Evolutionary conservation across 441 rosid genomes (phyloP).

Genomic region (Adansonia grandidieri): DNA sequence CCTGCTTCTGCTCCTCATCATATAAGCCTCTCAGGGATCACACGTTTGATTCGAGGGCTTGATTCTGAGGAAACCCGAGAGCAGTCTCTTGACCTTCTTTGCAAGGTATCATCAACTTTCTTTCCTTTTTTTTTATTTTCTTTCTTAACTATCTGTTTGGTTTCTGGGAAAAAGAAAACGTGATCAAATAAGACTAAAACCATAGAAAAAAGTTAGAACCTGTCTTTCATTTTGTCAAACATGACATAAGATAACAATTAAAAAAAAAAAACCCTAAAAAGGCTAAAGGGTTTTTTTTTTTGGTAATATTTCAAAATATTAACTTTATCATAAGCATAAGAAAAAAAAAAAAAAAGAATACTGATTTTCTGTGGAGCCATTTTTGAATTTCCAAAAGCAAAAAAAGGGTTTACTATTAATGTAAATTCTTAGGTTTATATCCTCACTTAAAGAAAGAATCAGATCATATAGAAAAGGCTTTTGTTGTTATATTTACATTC

Average conservation of each 20-base stretch:
- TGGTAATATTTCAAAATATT: not conserved
- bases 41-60: conserved; percentile 39
- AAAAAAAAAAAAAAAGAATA: not conserved
- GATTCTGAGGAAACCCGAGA: conserved; percentile 27
- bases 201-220: not conserved
- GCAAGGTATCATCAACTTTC: conserved; percentile 28
- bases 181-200: not conserved
- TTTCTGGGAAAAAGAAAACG: not conserved
- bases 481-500: not conserved
- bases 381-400: not conserved
- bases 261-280: not conserved
- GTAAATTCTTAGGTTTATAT: not conserved
- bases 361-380: not conserved
- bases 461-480: not conserved
- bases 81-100: conserved; percentile 40
- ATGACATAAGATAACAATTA: not conserved
- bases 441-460: not conserved
- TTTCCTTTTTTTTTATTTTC: not conserved
- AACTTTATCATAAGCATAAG: not conserved
- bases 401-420: not conserved
- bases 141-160: not conserved
- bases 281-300: not conserved
- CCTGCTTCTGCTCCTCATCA: not conserved
- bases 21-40: not conserved
- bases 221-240: not conserved